Evolutionary conservation across 805 yeast species (phyloP).

Genomic region (Yamadazyma endophytica): DNA sequence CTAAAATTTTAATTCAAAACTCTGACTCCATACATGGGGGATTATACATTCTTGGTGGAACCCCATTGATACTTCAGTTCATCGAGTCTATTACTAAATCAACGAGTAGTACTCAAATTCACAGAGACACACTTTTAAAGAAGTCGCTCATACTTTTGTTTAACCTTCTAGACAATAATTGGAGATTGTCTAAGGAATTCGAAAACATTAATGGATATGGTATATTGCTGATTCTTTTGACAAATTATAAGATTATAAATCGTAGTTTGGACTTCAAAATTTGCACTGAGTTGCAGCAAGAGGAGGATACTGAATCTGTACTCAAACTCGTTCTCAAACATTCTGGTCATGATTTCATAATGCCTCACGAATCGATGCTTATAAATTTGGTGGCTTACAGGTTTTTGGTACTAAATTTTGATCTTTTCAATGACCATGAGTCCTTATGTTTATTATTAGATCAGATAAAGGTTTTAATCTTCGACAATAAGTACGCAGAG

Average conservation of each 20-base stretch:
- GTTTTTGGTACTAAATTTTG: slow-evolving; percentile 47
- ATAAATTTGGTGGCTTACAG: slow-evolving; percentile 55
- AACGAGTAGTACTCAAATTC: neutral
- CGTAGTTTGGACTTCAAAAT: slow-evolving; percentile 1
- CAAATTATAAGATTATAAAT: slow-evolving; percentile 32
- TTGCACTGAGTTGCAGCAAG: neutral
- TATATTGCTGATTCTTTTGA: slow-evolving; percentile 50
- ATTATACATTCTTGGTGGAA: slow-evolving; percentile 49
- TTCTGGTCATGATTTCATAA: slow-evolving; percentile 51
- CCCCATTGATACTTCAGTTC: slow-evolving; percentile 41
- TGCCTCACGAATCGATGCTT: slow-evolving; percentile 55
- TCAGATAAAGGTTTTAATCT: slow-evolving; percentile 55
- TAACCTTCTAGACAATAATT: slow-evolving; percentile 38
- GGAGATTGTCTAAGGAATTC: slow-evolving; percentile 54
- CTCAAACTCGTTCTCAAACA: slow-evolving; percentile 46
- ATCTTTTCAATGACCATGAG: slow-evolving; percentile 60
- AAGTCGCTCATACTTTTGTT: slow-evolving; percentile 40
- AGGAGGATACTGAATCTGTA: neutral
- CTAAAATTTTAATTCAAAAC: slow-evolving; percentile 16
- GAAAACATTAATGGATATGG: slow-evolving; percentile 60
- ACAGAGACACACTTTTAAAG: slow-evolving; percentile 17
- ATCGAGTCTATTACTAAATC: slow-evolving; percentile 38
- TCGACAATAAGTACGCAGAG: slow-evolving; percentile 45
- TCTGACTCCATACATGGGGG: slow-evolving; percentile 24
- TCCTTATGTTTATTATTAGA: slow-evolving; percentile 50